Conservation (phyloP, 306 rosid species). For the Oemleria cerasiformis region DNA sequence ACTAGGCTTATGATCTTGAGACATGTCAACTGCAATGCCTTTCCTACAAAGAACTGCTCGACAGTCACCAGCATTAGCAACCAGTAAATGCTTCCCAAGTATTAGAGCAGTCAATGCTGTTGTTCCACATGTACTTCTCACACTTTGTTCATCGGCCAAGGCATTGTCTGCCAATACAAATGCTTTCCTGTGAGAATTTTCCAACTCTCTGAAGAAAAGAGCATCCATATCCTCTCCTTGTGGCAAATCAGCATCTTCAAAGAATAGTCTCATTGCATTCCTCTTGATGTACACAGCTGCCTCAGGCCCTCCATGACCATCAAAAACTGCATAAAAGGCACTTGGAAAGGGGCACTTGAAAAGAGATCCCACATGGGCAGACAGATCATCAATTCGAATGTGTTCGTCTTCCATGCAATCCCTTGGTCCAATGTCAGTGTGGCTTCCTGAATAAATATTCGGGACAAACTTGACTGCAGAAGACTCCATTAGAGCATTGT, state of each 20-base stretch:
- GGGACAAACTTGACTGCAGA: slow-evolving; percentile 52
- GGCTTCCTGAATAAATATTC: slow-evolving; percentile 70
- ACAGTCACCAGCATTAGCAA: slow-evolving; percentile 96
- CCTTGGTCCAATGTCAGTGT: slow-evolving; percentile 67
- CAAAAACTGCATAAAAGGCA: slow-evolving; percentile 88
- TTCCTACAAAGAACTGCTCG: slow-evolving; percentile 90
- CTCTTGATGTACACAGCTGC: slow-evolving; percentile 81
- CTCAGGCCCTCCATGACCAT: slow-evolving; percentile 92
- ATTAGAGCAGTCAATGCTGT: slow-evolving; percentile 87
- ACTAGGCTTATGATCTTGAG: slow-evolving; percentile 70
- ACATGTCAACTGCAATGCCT: slow-evolving; percentile 76
- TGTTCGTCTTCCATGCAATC: slow-evolving; percentile 89
- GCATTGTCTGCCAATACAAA: slow-evolving; percentile 76
- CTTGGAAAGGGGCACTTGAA: slow-evolving; percentile 47
- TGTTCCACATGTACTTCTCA: slow-evolving; percentile 74
- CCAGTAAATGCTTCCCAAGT: slow-evolving; percentile 74
- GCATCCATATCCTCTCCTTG: slow-evolving; percentile 50
- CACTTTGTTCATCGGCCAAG: slow-evolving; percentile 58
- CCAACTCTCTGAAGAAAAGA: slow-evolving; percentile 52
- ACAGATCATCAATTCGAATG: slow-evolving; percentile 70
- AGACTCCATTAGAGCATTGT: slow-evolving; percentile 43
- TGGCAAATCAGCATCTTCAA: slow-evolving; percentile 64
- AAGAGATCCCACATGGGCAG: slow-evolving; percentile 56
- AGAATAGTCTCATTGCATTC: slow-evolving; percentile 72
- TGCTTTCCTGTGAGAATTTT: slow-evolving; percentile 70